Conservation (phyloP, 2,329 filamentous ascomycete species). For the Colletotrichum shisoi region DNA sequence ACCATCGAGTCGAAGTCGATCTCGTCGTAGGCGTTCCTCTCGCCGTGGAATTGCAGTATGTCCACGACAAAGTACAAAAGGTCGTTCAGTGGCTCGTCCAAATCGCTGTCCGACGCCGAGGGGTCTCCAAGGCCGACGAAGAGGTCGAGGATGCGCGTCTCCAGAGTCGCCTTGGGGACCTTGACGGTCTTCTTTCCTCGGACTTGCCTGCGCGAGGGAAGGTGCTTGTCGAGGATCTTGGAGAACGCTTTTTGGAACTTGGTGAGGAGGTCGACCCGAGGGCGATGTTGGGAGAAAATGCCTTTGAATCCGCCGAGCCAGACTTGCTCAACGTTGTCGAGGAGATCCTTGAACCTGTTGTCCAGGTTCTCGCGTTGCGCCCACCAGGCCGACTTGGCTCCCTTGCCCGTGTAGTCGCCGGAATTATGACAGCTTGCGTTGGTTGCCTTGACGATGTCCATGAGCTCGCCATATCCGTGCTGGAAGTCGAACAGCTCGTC, state of each 20-base stretch:
- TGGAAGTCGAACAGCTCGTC: constrained; percentile 82
- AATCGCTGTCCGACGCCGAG: constrained; percentile 70
- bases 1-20: constrained; percentile 94
- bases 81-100: constrained; percentile 90
- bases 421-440: constrained; percentile 82
- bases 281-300: constrained; percentile 81
- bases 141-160: constrained; percentile 76
- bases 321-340: constrained; percentile 86
- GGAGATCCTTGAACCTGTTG: constrained; percentile 74
- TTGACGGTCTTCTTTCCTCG: constrained; percentile 62
- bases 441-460: constrained; percentile 80
- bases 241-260: constrained; percentile 82
- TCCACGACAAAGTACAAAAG: constrained; percentile 96
- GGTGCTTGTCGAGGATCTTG: constrained; percentile 78
- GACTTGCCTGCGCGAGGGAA: constrained; percentile 79
- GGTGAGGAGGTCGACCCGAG: constrained; percentile 69
- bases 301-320: constrained; percentile 97
- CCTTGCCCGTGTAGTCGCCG: constrained; percentile 73
- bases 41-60: constrained; percentile 94
- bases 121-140: constrained; percentile 86
- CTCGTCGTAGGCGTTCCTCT: constrained; percentile 96
- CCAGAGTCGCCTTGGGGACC: constrained; percentile 57
- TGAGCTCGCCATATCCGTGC: constrained; percentile 78
- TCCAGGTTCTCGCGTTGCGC: constrained; percentile 82
- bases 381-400: constrained; percentile 88